Evolutionary conservation across 2,329 filamentous ascomycete genomes (phyloP).

Genomic region (Remersonia thermophila): DNA sequence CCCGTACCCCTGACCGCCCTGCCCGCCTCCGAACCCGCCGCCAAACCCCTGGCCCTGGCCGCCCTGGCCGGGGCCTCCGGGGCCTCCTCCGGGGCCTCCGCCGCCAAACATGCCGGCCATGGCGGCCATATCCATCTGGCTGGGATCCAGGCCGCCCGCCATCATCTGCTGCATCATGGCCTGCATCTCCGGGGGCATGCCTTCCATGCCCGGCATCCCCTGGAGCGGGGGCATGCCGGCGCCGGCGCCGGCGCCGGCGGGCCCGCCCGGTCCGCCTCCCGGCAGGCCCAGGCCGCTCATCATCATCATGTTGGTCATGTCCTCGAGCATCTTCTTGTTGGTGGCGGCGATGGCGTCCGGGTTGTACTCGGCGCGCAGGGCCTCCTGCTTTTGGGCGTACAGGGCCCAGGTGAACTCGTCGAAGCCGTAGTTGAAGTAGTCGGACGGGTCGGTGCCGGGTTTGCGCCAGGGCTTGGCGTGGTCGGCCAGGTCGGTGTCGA

Average conservation of each 20-base stretch:
- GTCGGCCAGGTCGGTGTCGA: conserved; percentile 60
- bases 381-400: conserved; percentile 82
- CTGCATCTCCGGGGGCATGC: conserved; percentile 55
- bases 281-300: conserved; percentile 36
- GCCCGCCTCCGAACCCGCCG: conserved; percentile 37
- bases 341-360: conserved; percentile 50
- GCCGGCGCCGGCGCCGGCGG: conserved; percentile 12
- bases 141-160: conserved; percentile 48
- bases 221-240: conserved; percentile 13
- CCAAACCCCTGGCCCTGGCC: conserved; percentile 41
- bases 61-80: conserved; percentile 29
- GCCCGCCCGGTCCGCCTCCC: conserved; percentile 2
- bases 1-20: conserved; percentile 26
- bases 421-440: conserved; percentile 99
- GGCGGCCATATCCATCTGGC: conserved; percentile 49
- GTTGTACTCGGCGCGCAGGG: conserved; percentile 62
- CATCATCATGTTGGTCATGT: conserved; percentile 59
- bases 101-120: conserved; percentile 48
- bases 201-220: conserved; percentile 46
- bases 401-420: conserved; percentile 97
- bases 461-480: conserved; percentile 92
- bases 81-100: conserved; percentile 25
- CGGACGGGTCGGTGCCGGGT: conserved; percentile 84
- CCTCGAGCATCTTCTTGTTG: conserved; percentile 69
- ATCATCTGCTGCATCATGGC: conserved; percentile 61